These are phyloP conservation scores for Clausena lansium DNA, from an alignment of 345 rosid species.

Conservation along the genomic window DNA sequence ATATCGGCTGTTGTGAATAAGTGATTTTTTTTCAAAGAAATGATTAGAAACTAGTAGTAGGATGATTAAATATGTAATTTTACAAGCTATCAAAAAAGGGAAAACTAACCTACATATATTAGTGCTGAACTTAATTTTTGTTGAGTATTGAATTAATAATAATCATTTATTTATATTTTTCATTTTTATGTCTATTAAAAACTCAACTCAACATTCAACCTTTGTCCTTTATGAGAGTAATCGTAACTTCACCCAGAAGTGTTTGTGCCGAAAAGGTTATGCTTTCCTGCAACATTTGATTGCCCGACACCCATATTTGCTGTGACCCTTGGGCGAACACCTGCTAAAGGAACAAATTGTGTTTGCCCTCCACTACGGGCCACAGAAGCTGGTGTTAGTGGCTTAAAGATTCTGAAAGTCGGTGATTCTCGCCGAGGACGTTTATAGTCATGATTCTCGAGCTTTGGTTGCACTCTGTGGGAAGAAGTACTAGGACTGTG, in stretches of 20 bases:
- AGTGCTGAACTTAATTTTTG: too few relatives aligned
- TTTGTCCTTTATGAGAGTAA: too few relatives aligned
- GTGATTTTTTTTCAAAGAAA: too few relatives aligned
- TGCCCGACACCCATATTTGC: background rate
- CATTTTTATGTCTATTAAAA: too few relatives aligned
- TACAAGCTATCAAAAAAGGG: too few relatives aligned
- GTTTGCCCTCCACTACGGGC: background rate
- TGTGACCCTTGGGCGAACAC: background rate
- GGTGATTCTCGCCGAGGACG: conserved; percentile 20
- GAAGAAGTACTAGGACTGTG: background rate
- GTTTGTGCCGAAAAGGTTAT: background rate
- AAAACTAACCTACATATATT: too few relatives aligned
- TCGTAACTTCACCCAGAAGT: background rate
- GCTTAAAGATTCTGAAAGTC: background rate
- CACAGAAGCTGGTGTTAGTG: background rate
- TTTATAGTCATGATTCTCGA: background rate
- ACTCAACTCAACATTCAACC: too few relatives aligned
- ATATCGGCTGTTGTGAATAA: too few relatives aligned
- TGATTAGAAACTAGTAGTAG: too few relatives aligned
- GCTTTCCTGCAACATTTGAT: background rate
- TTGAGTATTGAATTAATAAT: too few relatives aligned
- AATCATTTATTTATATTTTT: too few relatives aligned
- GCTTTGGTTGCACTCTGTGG: background rate
- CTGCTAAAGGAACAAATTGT: background rate
- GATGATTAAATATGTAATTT: too few relatives aligned